phyloP scores from a whole-genome alignment of 306 rosid species.

The Mimosa bimucronata region DNA sequence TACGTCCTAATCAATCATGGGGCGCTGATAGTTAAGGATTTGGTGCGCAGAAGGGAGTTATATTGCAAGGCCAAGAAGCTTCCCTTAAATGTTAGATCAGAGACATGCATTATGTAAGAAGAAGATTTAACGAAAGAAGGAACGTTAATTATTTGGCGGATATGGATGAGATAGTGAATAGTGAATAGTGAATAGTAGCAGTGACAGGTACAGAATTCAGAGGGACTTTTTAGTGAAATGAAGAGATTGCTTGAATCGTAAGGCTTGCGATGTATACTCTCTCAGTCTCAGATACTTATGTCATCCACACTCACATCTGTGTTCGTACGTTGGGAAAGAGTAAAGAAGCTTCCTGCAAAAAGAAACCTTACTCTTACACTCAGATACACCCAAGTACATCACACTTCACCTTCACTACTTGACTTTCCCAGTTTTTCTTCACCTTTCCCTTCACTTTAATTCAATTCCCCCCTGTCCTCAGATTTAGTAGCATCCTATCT shows the following conservation, averaged over 20 bases:
- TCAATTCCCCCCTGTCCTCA: slow-evolving; percentile 24
- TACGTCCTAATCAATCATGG: not conserved
- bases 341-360: slow-evolving; percentile 84
- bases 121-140: not conserved
- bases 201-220: not conserved
- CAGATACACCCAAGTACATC: not conserved
- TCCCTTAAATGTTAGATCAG: not conserved
- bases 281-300: not conserved
- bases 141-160: not conserved
- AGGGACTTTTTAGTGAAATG: not conserved
- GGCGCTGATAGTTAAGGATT: not conserved
- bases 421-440: not conserved
- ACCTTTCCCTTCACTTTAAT: not conserved
- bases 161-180: not conserved
- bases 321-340: slow-evolving; percentile 67
- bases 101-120: not conserved
- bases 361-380: slow-evolving; percentile 41
- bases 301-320: slow-evolving; percentile 9
- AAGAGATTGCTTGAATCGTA: not conserved
- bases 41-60: not conserved
- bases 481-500: not conserved
- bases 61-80: not conserved
- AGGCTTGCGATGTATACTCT: not conserved
- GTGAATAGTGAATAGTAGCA: not conserved
- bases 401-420: not conserved